These are phyloP conservation scores for Candida smagusa DNA, from an alignment of 1,139 yeast species.

Conservation along the genomic window DNA sequence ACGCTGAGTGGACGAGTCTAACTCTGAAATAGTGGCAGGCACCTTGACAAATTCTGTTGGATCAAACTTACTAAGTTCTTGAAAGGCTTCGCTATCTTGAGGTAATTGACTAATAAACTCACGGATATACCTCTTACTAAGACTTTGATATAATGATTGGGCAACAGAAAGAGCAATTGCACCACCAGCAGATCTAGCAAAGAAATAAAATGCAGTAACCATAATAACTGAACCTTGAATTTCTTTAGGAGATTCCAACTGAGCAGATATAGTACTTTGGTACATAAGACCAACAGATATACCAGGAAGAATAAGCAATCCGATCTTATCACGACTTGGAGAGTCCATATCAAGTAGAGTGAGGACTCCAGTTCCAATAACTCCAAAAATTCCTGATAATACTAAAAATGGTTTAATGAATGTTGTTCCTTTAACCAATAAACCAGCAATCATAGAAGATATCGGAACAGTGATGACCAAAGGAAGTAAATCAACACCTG, in stretches of 20 bases:
- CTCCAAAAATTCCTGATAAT: conserved; percentile 24
- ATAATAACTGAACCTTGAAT: conserved; percentile 35
- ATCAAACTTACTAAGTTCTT: conserved; percentile 11
- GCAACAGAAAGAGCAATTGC: conserved; percentile 20
- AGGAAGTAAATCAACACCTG: conserved; percentile 40
- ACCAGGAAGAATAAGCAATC: conserved; percentile 32
- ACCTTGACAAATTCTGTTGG: conserved; percentile 13
- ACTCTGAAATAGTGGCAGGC: conserved; percentile 11
- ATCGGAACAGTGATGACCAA: conserved; percentile 33
- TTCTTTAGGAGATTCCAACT: conserved; percentile 32
- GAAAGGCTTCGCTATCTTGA: conserved; percentile 14
- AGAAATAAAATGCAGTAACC: conserved; percentile 33
- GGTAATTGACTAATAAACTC: conserved; percentile 14
- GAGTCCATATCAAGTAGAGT: conserved; percentile 31
- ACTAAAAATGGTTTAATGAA: conserved; percentile 30
- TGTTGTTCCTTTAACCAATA: conserved; percentile 26
- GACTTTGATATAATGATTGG: conserved; percentile 28
- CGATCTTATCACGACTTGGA: conserved; percentile 24
- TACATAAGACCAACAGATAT: conserved; percentile 27
- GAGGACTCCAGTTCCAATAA: conserved; percentile 34
- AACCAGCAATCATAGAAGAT: conserved; percentile 27
- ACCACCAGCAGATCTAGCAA: conserved; percentile 30
- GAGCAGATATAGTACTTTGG: conserved; percentile 32
- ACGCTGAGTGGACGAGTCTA: conserved; percentile 18
- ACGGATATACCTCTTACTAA: conserved; percentile 11